Percentiles rank a stretch among this genome's conserved stretches.
These are phyloP conservation scores for Trichoderma hamatum DNA, from an alignment of 2,329 filamentous ascomycete species.

Conservation along the genomic window DNA sequence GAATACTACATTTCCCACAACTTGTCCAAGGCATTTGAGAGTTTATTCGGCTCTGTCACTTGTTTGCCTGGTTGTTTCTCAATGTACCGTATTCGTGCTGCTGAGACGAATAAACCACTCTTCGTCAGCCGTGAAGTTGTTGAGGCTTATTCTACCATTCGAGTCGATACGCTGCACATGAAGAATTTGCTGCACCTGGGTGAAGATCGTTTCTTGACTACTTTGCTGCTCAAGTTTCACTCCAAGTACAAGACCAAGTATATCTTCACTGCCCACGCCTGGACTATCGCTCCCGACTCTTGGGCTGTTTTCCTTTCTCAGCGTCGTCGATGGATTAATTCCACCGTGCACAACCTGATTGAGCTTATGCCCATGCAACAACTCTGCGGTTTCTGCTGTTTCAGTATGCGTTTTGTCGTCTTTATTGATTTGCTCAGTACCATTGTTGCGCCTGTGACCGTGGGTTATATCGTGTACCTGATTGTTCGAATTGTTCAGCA, in stretches of 20 bases:
- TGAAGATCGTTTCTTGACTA: conserved; percentile 97
- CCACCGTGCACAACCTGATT: conserved; percentile 94
- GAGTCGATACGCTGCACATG: conserved; percentile 97
- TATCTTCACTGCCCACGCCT: conserved; percentile 86
- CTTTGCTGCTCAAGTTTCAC: conserved; percentile 88
- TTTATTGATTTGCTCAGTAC: conserved; percentile 93
- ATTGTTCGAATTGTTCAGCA: conserved; percentile 71
- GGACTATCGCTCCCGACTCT: conserved; percentile 94
- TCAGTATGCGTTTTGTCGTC: conserved; percentile 98
- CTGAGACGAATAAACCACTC: conserved; percentile 91
- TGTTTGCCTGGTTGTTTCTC: conserved; percentile 98
- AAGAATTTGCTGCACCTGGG: conserved; percentile 97
- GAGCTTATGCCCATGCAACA: conserved; percentile 92
- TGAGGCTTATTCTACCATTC: conserved; percentile 85
- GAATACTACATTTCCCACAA: conserved; percentile 99
- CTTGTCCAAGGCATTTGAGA: conserved; percentile 94
- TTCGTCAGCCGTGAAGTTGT: conserved; percentile 94
- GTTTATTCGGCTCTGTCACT: conserved; percentile 93
- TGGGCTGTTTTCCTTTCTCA: conserved; percentile 96
- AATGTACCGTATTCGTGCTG: conserved; percentile 96
- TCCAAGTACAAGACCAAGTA: conserved; percentile 98
- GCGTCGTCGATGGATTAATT: conserved; percentile 99
- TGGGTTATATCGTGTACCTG: conserved; percentile 88
- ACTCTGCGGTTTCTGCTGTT: conserved; percentile 99
- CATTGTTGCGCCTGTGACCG: conserved; percentile 85